Conservation (phyloP, 345 rosid species). For the Aquilaria sinensis region DNA sequence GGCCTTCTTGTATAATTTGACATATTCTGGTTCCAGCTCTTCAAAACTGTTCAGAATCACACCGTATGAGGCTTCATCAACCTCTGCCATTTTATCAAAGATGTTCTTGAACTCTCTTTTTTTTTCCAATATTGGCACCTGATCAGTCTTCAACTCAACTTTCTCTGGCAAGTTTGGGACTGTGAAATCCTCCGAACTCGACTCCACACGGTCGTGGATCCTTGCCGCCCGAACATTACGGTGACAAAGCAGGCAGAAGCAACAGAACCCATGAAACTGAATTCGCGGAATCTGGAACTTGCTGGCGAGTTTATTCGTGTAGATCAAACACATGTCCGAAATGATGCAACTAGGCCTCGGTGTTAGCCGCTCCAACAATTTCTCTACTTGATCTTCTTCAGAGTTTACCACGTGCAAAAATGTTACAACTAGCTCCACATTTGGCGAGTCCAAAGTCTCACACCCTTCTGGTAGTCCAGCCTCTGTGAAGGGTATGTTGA, state of each 20-base stretch:
- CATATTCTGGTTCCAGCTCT: too few relatives aligned
- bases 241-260: conserved; percentile 27
- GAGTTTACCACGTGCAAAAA: conserved; percentile 21
- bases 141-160: conserved; percentile 23
- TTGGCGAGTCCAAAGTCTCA: conserved; percentile 26
- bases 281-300: conserved; percentile 36
- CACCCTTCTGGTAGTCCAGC: conserved; percentile 26
- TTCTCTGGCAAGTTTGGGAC: conserved; percentile 20
- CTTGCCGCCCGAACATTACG: conserved; percentile 14
- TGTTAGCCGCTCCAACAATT: conserved; percentile 19
- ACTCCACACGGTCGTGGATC: conserved; percentile 7
- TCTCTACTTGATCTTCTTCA: conserved; percentile 19
- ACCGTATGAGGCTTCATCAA: too few relatives aligned
- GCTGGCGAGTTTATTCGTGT: conserved; percentile 25
- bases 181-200: conserved; percentile 12
- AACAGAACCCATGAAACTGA: conserved; percentile 31
- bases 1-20: too few relatives aligned
- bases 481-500: conserved; percentile 21
- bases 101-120: conserved; percentile 1
- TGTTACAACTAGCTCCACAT: neutral
- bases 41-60: too few relatives aligned
- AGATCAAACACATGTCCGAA: conserved; percentile 29
- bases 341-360: conserved; percentile 38
- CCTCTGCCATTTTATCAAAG: conserved; percentile 1
- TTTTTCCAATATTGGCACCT: conserved; percentile 20